Evolutionary conservation across 1,139 yeast species (phyloP), one percentile per base, ranked within the genome.

Genomic region (Sugiyamaella pinicola): DNA sequence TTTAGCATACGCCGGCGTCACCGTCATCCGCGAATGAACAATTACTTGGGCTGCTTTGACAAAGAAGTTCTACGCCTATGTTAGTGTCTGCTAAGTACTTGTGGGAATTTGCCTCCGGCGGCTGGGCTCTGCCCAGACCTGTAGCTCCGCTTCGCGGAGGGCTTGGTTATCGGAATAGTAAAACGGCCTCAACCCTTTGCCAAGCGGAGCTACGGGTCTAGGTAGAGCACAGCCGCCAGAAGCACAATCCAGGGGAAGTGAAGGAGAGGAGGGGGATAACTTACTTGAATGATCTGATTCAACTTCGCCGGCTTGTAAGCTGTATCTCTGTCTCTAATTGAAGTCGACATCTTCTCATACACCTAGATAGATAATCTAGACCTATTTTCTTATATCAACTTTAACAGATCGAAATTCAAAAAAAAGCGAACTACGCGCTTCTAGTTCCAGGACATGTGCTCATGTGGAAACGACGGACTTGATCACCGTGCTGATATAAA

Each of bases 11-110:
- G 29, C 37, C 19, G 51, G 47, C n/a, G 63, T 26, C 51, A 47
- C 28, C 57, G 60, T 46, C 15, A 64, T 59, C 10, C 80, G 69
- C 13, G 79, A 69, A 55, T 74, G 77, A 4, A 74, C 66, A 18
- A 84, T 76, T 19, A 85, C 73, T 59, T 83, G 85, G n/a, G 85
- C 86, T 3, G 87, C 76, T 65, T 86, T 87, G 54, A 79, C 67
- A 65, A 85, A 87, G 76, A 85, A 86, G 73, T 85, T 85, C 72
- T 83, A 52, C 9, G 40, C 28, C 17, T 6, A 15, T 34, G 53
- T 53, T 54, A 53, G 53, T 22, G 7, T 8, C 10, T 31, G 7
- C n/a, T n/a, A n/a, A n/a, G n/a, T n/a, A n/a, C n/a, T n/a, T n/a
- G n/a, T n/a, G n/a, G n/a, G n/a, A n/a, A n/a, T n/a, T n/a, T n/a